Percentiles rank a stretch among this genome's conserved stretches.
These are phyloP conservation scores for Cutaneotrichosporon arboriforme DNA, from an alignment of 1,284 basidiomycete genomes.

Conservation along the genomic window DNA sequence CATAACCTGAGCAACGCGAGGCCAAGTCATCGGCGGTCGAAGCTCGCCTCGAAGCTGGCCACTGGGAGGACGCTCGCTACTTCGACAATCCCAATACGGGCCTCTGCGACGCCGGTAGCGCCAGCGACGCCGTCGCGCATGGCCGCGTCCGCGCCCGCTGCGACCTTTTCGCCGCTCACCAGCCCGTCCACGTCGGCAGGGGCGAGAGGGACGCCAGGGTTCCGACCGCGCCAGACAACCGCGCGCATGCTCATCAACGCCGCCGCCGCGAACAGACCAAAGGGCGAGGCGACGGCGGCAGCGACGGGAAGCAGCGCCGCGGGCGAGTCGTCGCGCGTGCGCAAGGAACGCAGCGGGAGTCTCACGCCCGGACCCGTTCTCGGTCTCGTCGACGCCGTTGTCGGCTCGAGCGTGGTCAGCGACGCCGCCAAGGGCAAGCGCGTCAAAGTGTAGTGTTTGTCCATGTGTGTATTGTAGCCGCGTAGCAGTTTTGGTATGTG, in stretches of 20 bases:
- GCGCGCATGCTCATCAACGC: constrained; percentile 37
- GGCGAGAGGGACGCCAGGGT: constrained; percentile 28
- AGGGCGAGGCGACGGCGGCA: neutral
- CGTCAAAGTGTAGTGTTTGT: constrained; percentile 26
- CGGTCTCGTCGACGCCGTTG: constrained; percentile 15
- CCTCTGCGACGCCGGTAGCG: constrained; percentile 16
- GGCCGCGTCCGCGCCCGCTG: constrained; percentile 23
- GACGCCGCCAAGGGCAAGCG: constrained; percentile 29
- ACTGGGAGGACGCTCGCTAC: constrained; percentile 20
- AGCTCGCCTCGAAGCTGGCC: constrained; percentile 14
- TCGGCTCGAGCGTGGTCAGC: constrained; percentile 9
- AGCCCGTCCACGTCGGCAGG: constrained; percentile 7
- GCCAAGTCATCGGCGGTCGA: constrained; percentile 24
- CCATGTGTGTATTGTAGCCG: neutral
- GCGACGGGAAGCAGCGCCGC: neutral
- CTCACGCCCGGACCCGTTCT: constrained; percentile 26
- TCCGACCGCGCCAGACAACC: constrained; percentile 37
- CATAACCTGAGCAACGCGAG: constrained; percentile 23
- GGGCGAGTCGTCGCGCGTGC: constrained; percentile 11
- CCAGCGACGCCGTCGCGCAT: constrained; percentile 16
- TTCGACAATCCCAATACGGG: constrained; percentile 41
- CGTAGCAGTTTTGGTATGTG: neutral
- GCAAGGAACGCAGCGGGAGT: constrained; percentile 35
- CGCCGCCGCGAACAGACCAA: constrained; percentile 3
- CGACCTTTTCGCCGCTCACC: constrained; percentile 17